These are phyloP conservation scores for Gossypium turneri DNA, from an alignment of 345 rosid genomes.

Conservation along the genomic window DNA sequence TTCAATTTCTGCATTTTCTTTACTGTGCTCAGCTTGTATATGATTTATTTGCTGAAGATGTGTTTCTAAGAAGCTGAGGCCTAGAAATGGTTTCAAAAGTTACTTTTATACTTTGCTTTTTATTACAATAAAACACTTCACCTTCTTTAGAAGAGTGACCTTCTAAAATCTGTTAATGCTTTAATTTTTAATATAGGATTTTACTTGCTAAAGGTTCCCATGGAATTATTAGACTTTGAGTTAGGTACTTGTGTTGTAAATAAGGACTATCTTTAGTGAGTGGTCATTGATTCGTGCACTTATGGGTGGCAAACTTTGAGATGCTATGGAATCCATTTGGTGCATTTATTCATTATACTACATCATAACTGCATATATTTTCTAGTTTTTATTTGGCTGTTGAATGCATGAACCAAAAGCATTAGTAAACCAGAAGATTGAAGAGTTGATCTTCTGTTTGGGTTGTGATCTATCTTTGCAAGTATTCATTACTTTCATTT, in stretches of 20 bases:
- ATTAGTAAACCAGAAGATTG: too few species aligned
- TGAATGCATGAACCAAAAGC: too few species aligned
- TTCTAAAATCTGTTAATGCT: background rate
- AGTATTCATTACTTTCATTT: too few species aligned
- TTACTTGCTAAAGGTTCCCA: background rate
- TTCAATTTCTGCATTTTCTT: too few species aligned
- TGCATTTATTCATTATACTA: background rate
- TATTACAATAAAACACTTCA: background rate
- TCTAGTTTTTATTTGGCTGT: background rate
- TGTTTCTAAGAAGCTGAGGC: background rate
- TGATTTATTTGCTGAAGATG: background rate
- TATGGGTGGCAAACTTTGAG: background rate
- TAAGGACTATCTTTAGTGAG: background rate
- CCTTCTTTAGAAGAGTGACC: background rate
- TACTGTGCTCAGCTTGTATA: background rate
- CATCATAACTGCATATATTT: background rate
- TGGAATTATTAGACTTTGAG: background rate
- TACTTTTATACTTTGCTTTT: background rate
- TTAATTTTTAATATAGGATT: background rate
- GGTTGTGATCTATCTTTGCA: too few species aligned
- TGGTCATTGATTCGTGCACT: background rate
- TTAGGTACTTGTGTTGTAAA: background rate
- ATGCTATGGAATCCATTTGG: background rate
- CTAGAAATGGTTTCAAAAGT: background rate
- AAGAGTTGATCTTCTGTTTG: too few species aligned